Conservation (phyloP, 2,329 filamentous ascomycete genomes). For the Aspergillus ochraceus region DNA sequence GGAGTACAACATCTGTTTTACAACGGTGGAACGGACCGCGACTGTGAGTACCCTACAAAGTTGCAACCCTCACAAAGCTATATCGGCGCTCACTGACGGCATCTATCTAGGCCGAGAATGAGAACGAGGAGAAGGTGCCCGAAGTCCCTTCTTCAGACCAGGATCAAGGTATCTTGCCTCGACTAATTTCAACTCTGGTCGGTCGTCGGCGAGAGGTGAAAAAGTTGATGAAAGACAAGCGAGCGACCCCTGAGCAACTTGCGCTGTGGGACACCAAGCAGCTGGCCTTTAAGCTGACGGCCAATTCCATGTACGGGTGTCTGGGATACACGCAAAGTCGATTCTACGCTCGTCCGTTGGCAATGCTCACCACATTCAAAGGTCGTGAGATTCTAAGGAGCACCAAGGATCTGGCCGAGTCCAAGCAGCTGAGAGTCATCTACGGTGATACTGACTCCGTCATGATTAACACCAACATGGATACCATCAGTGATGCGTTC, state of each 20-base stretch:
- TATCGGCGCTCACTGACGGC: conserved; percentile 11
- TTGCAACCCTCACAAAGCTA: neutral
- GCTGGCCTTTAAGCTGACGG: conserved; percentile 91
- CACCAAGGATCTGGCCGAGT: conserved; percentile 94
- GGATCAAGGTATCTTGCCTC: conserved; percentile 81
- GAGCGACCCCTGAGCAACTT: conserved; percentile 79
- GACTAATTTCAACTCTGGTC: conserved; percentile 88
- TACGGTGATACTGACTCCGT: conserved; percentile 99
- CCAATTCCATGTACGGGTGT: conserved; percentile 99
- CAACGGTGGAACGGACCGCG: conserved; percentile 79
- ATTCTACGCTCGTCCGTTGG: conserved; percentile 93
- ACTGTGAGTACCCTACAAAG: conserved; percentile 55
- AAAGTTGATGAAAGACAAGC: conserved; percentile 92
- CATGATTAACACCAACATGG: conserved; percentile 99
- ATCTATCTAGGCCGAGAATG: conserved; percentile 49
- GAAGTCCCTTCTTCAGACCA: conserved; percentile 74
- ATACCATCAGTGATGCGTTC: conserved; percentile 85
- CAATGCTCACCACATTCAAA: conserved; percentile 94
- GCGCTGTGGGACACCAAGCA: conserved; percentile 99
- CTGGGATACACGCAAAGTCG: conserved; percentile 94
- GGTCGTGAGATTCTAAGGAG: conserved; percentile 95
- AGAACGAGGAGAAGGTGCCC: conserved; percentile 85
- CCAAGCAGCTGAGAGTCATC: conserved; percentile 87
- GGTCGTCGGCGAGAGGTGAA: conserved; percentile 88
- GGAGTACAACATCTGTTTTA: conserved; percentile 99